These are phyloP conservation scores for Penicillium soppii DNA, from an alignment of 495 filamentous ascomycete species.

Conservation along the genomic window DNA sequence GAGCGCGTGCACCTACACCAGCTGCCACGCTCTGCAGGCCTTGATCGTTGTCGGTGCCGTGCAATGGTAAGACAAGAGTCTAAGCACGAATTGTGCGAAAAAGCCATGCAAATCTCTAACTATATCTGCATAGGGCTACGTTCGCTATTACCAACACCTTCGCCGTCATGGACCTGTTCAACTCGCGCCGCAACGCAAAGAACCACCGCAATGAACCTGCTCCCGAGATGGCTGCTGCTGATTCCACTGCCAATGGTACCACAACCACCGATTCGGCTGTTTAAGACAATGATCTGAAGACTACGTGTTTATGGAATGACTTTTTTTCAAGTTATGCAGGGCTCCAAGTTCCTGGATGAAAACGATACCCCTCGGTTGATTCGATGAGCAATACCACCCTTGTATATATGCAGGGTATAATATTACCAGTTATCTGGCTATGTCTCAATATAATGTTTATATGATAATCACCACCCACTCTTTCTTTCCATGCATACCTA, in stretches of 20 bases:
- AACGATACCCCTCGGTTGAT: constrained; percentile 2
- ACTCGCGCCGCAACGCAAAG: constrained; percentile 8
- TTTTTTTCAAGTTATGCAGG: background rate
- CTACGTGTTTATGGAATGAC: background rate
- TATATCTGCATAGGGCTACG: constrained; percentile 30
- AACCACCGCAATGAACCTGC: background rate
- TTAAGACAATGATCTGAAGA: background rate
- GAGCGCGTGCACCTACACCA: constrained; percentile 38
- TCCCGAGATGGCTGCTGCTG: background rate
- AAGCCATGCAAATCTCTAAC: background rate
- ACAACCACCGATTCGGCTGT: background rate
- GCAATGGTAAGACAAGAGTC: constrained; percentile 39
- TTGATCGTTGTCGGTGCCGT: constrained; percentile 46
- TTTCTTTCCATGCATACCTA: background rate
- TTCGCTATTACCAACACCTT: constrained; percentile 41
- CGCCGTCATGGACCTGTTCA: constrained; percentile 18
- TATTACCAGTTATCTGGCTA: background rate
- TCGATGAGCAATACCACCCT: background rate
- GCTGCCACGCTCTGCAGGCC: constrained; percentile 45
- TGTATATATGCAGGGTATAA: background rate
- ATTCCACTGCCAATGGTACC: background rate
- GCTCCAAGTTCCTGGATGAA: background rate
- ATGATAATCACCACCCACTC: background rate
- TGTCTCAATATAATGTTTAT: constrained; percentile 3
- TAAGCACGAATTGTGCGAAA: background rate